Conservation (phyloP, 1,284 basidiomycete genomes). For the Pholiota adiposa region DNA sequence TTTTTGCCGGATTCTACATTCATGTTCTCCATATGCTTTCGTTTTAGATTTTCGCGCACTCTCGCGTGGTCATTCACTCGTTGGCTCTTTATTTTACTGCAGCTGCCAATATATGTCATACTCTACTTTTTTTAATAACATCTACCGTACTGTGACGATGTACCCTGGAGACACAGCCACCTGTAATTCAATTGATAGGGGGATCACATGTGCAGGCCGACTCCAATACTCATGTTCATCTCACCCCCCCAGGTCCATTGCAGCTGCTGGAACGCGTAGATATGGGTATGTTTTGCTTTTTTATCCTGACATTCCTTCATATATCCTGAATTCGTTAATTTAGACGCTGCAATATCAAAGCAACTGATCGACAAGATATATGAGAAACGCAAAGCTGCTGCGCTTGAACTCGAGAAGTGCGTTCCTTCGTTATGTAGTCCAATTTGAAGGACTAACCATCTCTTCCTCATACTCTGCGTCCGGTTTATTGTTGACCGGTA, state of each 20-base stretch:
- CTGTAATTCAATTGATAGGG: neutral
- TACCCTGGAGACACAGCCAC: slow-evolving; percentile 14
- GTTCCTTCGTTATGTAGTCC: slow-evolving; percentile 14
- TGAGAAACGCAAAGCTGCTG: slow-evolving; percentile 95
- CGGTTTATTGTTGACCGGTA: slow-evolving; percentile 29
- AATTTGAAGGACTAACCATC: neutral
- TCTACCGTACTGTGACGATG: no score
- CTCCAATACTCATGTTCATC: neutral
- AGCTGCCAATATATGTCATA: neutral
- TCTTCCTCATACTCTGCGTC: neutral
- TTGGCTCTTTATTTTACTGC: neutral
- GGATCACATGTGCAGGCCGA: neutral
- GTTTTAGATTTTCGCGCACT: no score
- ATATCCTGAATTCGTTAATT: neutral
- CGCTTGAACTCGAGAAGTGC: slow-evolving; percentile 94
- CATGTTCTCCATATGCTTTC: no score
- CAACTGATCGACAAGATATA: slow-evolving; percentile 89
- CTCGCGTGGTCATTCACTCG: neutral
- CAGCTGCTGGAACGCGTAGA: slow-evolving; percentile 14
- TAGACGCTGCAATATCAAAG: slow-evolving; percentile 70
- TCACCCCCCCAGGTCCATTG: neutral
- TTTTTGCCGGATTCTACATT: neutral
- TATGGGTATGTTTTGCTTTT: slow-evolving; percentile 31
- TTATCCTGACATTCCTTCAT: neutral
- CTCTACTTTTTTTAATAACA: no score